Conservation (phyloP, 345 rosid genomes). For the Moricandia moricandioides region DNA sequence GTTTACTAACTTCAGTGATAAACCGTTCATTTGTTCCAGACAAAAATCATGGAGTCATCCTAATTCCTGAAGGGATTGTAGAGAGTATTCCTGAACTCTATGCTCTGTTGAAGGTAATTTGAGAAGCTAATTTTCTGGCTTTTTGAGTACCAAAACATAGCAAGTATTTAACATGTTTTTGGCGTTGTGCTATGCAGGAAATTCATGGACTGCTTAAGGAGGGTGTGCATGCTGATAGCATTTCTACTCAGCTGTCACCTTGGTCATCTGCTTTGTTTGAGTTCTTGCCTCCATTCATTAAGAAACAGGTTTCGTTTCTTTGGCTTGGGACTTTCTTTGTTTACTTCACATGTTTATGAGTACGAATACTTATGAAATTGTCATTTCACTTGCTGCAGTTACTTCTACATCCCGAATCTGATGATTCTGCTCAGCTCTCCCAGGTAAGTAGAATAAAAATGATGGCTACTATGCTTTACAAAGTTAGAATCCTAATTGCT, state of each 20-base stretch:
- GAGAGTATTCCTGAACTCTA: slow-evolving; percentile 97
- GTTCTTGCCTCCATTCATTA: slow-evolving; percentile 83
- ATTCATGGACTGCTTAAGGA: slow-evolving; percentile 70
- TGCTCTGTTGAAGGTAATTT: slow-evolving; percentile 79
- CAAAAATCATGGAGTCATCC: slow-evolving; percentile 89
- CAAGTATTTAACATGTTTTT: slow-evolving; percentile 1
- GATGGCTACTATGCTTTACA: neutral
- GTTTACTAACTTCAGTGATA: slow-evolving; percentile 25
- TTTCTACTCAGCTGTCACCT: slow-evolving; percentile 79
- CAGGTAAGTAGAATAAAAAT: slow-evolving; percentile 53
- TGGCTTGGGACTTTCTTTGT: neutral
- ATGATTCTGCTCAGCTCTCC: slow-evolving; percentile 97
- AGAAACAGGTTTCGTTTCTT: slow-evolving; percentile 57
- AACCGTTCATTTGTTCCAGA: slow-evolving; percentile 44
- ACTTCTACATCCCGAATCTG: slow-evolving; percentile 88
- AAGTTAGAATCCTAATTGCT: slow-evolving; percentile 18
- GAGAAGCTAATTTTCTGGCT: neutral
- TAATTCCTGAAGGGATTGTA: slow-evolving; percentile 93
- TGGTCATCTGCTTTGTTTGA: slow-evolving; percentile 93
- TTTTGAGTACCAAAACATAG: neutral
- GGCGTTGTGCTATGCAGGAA: slow-evolving; percentile 49
- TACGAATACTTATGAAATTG: slow-evolving; percentile 21
- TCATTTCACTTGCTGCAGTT: slow-evolving; percentile 52
- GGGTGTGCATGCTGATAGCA: slow-evolving; percentile 58
- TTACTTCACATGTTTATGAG: neutral